Base-by-base conservation (phyloP, 768 basidiomycete genomes). In the Lenzites betulinus region DNA sequence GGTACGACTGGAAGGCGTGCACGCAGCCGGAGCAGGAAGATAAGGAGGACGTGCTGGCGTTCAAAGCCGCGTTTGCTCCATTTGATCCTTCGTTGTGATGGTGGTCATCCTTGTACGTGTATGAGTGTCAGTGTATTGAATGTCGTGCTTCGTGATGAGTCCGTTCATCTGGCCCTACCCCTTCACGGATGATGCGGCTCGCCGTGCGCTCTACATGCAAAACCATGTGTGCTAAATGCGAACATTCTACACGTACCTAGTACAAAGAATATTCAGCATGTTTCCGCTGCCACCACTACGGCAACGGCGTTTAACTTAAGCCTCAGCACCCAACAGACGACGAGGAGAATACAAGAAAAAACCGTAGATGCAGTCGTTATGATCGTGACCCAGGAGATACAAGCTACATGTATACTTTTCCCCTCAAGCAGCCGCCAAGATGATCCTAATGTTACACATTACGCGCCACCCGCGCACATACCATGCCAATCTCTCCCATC, bases 1-100 rank as follows among this genome's bases (percentile, higher is more conserved):
- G 96, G 48, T 77, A 90, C 51, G 95, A 98, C 69, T 99, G 96
- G 96, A 96, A 93, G 71, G 83, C 81, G 1, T 99, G 96, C 70
- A 78, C 83, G 67, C 82, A 93, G 63, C 75, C 86, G 9, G 93
- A 96, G 59, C 89, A 87, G 15, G 92, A 94, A 67, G 96, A 98
- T 69, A 88, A 78, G 69, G 84, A 82, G 11, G 96, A 98, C 71
- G 92, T 86, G 1, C 77, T 86, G 59, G 81, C 83, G 44, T 97
- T 99, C 76, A 98, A 95, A 69, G 74, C 79, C 35, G 92, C 89
- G 2, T 97, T 97, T 69, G 79, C 84, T 8, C 74, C 84, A 2
- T 92, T 92, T 67, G 86, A 92, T 71, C 85, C 89, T 1, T 73
- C 75, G 7, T 48, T 71, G 42, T 73, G 49, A 71, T 26, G 5